Percentiles rank a stretch among this genome's conserved stretches.
Conservation (phyloP, 2,329 filamentous ascomycete species). For the Laburnicola sp. region DNA sequence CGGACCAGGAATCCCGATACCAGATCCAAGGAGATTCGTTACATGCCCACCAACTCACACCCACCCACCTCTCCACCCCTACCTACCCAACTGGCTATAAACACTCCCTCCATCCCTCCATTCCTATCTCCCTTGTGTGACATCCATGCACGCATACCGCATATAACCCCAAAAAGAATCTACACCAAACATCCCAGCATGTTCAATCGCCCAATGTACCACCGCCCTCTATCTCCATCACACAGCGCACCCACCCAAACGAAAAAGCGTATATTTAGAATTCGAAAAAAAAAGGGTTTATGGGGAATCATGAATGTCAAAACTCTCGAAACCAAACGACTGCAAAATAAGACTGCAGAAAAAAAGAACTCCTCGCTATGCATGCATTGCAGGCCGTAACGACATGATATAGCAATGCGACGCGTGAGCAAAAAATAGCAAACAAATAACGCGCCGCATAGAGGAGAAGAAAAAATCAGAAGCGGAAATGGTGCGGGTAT, state of each 20-base stretch:
- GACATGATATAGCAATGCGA: conserved; percentile 17
- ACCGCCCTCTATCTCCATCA: too few species aligned
- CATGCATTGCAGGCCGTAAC: conserved; percentile 25
- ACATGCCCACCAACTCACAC: neutral
- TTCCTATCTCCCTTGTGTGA: too few species aligned
- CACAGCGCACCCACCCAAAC: neutral
- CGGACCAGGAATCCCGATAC: conserved; percentile 1
- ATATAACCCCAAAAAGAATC: too few species aligned
- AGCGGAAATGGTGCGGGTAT: conserved; percentile 13
- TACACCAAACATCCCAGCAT: neutral
- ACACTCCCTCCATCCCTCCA: too few species aligned
- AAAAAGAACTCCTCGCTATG: conserved; percentile 34
- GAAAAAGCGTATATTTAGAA: too few species aligned
- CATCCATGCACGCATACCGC: too few species aligned
- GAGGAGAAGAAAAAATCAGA: neutral
- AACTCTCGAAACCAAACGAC: neutral
- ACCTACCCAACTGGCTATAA: neutral
- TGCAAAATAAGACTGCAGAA: conserved; percentile 1
- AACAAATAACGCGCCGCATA: neutral
- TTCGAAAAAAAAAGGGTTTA: too few species aligned
- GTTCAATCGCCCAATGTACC: too few species aligned
- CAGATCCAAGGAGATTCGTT: conserved; percentile 18
- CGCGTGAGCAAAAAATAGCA: conserved; percentile 11
- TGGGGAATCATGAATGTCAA: conserved; percentile 25
- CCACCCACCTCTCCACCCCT: neutral